These are phyloP conservation scores for Alternaria consortialis DNA, from an alignment of 2,329 filamentous ascomycete genomes.

Conservation along the genomic window DNA sequence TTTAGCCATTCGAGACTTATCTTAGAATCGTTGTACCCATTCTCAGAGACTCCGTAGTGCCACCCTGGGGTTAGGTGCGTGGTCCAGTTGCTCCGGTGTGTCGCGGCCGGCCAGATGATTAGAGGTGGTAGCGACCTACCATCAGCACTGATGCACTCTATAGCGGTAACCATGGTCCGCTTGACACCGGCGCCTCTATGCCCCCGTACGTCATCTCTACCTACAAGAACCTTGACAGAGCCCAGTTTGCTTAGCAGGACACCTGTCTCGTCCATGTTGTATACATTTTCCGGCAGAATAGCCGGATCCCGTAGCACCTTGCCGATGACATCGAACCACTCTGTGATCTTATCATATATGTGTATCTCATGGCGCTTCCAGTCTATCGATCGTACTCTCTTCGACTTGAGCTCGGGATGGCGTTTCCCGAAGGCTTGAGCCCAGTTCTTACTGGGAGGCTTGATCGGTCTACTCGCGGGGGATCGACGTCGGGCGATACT, in stretches of 20 bases:
- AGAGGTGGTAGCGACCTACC: constrained; percentile 29
- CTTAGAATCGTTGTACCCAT: too few relatives aligned
- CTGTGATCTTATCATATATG: constrained; percentile 31
- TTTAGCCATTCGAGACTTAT: too few relatives aligned
- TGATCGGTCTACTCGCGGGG: not conserved
- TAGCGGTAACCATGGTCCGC: constrained; percentile 29
- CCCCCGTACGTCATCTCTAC: constrained; percentile 26
- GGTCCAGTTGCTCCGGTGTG: not conserved
- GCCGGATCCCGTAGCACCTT: constrained; percentile 18
- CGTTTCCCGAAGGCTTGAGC: constrained; percentile 22
- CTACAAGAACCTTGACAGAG: constrained; percentile 27
- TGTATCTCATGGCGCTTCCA: constrained; percentile 28
- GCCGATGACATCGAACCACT: constrained; percentile 30
- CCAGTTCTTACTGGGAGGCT: constrained; percentile 29
- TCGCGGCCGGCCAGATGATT: constrained; percentile 33
- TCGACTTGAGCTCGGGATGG: constrained; percentile 24
- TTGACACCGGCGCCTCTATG: constrained; percentile 33
- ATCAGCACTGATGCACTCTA: constrained; percentile 26
- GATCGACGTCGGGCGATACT: too few relatives aligned
- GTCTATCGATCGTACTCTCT: constrained; percentile 25
- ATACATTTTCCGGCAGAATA: constrained; percentile 31
- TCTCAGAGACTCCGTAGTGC: too few relatives aligned
- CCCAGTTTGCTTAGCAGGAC: constrained; percentile 11
- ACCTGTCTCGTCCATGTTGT: constrained; percentile 21
- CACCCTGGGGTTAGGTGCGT: too few relatives aligned